Conservation (phyloP, 2,329 filamentous ascomycete species). For the Chalara sp. region DNA sequence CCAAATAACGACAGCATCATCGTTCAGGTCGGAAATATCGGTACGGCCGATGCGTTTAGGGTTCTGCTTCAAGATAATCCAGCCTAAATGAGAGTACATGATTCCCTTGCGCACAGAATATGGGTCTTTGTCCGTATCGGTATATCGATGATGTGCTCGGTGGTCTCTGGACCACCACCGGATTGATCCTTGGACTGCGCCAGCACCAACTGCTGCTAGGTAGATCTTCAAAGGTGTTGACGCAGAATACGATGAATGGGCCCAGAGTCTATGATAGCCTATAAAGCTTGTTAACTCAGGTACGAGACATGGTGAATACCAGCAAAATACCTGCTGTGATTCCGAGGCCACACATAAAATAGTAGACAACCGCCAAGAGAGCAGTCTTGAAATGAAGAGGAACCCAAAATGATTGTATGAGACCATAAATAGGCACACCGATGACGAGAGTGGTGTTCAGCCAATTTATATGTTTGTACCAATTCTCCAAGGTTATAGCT, state of each 20-base stretch:
- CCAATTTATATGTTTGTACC: constrained; percentile 93
- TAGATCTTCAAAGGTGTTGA: constrained; percentile 71
- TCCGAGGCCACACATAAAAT: constrained; percentile 76
- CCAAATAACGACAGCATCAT: constrained; percentile 78
- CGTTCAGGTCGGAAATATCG: constrained; percentile 83
- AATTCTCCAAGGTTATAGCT: constrained; percentile 74
- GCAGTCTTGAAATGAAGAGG: constrained; percentile 66
- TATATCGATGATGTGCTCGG: constrained; percentile 84
- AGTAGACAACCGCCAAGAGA: constrained; percentile 69
- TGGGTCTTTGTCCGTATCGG: constrained; percentile 86
- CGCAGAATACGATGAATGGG: constrained; percentile 78
- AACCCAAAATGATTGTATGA: constrained; percentile 70
- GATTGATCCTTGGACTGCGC: constrained; percentile 79
- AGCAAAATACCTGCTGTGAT: constrained; percentile 62
- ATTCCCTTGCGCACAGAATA: constrained; percentile 88
- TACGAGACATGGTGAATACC: constrained; percentile 1
- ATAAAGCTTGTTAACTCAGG: constrained; percentile 15
- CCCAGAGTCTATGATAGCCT: constrained; percentile 79
- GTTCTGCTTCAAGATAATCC: constrained; percentile 94
- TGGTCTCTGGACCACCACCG: constrained; percentile 87
- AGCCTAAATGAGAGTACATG: constrained; percentile 76
- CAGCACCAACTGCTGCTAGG: constrained; percentile 73
- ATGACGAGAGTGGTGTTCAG: constrained; percentile 79
- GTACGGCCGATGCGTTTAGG: constrained; percentile 82
- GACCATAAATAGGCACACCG: constrained; percentile 66